Evolutionary conservation across 1,284 basidiomycete genomes (phyloP), one percentile per base, ranked within the genome.

Genomic region (Cutaneotrichosporon mucoides): DNA sequence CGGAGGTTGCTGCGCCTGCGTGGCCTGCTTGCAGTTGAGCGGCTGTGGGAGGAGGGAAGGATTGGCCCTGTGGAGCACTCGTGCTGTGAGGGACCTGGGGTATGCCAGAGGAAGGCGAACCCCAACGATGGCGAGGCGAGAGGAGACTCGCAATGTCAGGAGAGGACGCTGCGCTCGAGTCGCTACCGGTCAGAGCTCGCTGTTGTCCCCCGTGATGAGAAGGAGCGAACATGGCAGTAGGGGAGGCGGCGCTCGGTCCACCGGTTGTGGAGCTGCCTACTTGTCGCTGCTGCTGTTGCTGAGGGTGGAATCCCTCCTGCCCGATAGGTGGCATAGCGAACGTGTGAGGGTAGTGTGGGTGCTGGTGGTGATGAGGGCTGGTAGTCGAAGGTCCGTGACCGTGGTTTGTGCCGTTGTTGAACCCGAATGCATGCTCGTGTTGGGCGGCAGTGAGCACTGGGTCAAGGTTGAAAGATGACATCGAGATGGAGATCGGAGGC

Each of bases 111-210:
- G 34, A 13, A 5, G 47, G 47, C 10, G 47, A 49, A 11, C 47
- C 33, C 47, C 47, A 49, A 24, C 35, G 47, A 12, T 53, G 51
- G 4, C 41, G 40, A 15, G 51, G 41, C 34, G 51, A 40, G 40
- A 53, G 24, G 4, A 53, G 40, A 13, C 51, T 42, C 12, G 40
- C 41, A 43, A 53, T 53, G 51, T 53, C 51, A 1, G 50, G 51
- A 24, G 40, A 42, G n/a, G 51, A 53, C 4, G 40, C 40, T 5
- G 40, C 11, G 51, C 40, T 43, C 24, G 51, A 53, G 13, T 53
- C 51, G 51, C 51, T 53, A 33, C 5, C 12, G 12, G 24, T 24
- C 24, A 37, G 12, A 12, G 43, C 43, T 2, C 43, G 24, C 47
- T 35, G 47, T 2, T 9, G 13, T 6, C 12, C 43, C n/a, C 35